Base-by-base conservation (phyloP, 73 alveolate species). In the Symbiodinium natans region DNA sequence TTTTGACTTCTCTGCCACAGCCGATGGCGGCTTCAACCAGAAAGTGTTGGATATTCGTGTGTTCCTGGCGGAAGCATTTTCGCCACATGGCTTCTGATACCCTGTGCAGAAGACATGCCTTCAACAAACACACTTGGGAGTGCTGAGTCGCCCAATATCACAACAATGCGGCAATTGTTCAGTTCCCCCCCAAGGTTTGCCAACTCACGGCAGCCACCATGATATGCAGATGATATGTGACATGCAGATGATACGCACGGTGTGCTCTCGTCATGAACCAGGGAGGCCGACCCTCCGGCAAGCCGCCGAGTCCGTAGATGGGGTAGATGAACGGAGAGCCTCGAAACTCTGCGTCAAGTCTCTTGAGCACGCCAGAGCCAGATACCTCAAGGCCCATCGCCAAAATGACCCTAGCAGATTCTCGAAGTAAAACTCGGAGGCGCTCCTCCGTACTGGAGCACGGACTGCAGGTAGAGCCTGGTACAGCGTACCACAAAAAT, bases 281-380 rank as follows among this genome's bases (percentile, higher is more conserved):
- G 43, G 80, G 29, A 15, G 59, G 13, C 38, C 19, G 3, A 21
- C 99, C 99, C 99, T 99, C 99, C 54, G 99, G 99, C 85, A 99
- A 99, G 63, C 99, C 99, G 73, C 99, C 99, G 34, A 99, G 99
- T 36, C 99, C 99, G 99, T 99, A 99, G 97, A 99, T 99, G 33
- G 99, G 99, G 93, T 99, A 99, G 73, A 99, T 99, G 99, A 99
- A 99, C 34, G 99, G 99, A 54, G 99, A 99, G 93, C 99, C 99
- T 82, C 68, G 2, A 21, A 52, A 21, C n/a, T 52, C 2, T 52
- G 1, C 71, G 23, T 52, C 71, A 4, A 29, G 13, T 0, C 41
- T 36, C 41, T 48, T 21, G 39, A 68, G 39, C 27, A 15, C 17
- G 23, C 40, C 1, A 68, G 27, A 68, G 5, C 39, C 36, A 29